Evolutionary conservation across 768 basidiomycete species (phyloP).

Genomic region (Tulasnella sp.): DNA sequence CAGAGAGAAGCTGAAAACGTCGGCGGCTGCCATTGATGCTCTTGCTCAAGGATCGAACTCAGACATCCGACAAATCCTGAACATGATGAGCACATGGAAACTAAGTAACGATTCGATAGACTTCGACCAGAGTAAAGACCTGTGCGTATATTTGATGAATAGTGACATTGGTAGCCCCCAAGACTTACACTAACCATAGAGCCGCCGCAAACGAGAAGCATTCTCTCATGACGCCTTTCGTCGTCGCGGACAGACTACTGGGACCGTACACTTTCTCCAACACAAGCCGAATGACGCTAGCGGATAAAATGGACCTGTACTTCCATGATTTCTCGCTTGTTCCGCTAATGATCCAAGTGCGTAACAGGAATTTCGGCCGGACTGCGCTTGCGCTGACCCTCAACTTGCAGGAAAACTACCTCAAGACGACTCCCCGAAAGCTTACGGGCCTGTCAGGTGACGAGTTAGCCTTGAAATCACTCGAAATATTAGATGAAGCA

Average conservation of each 20-base stretch:
- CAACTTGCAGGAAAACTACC: constrained; percentile 76
- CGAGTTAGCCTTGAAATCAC: constrained; percentile 61
- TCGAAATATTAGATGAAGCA: constrained; percentile 80
- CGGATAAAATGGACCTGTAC: constrained; percentile 92
- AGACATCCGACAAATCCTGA: constrained; percentile 94
- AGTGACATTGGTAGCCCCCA: neutral
- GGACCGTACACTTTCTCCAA: constrained; percentile 87
- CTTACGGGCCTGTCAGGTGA: constrained; percentile 53
- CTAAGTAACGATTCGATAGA: constrained; percentile 75
- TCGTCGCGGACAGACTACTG: constrained; percentile 80
- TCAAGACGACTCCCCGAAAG: constrained; percentile 72
- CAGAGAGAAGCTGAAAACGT: constrained; percentile 92
- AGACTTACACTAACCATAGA: constrained; percentile 41
- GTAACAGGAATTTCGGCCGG: constrained; percentile 10
- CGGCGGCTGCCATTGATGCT: constrained; percentile 86
- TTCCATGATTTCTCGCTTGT: constrained; percentile 95
- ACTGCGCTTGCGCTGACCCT: neutral
- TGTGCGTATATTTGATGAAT: constrained; percentile 59
- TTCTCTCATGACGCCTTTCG: constrained; percentile 85
- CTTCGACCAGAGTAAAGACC: constrained; percentile 85
- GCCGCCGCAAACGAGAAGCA: constrained; percentile 90
- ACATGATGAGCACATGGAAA: constrained; percentile 98
- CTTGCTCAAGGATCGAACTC: constrained; percentile 85
- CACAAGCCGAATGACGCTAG: constrained; percentile 74
- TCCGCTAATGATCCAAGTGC: constrained; percentile 92